Evolutionary conservation across 352 stramenopile species (phyloP).

Genomic region (Globisporangium nagaii): DNA sequence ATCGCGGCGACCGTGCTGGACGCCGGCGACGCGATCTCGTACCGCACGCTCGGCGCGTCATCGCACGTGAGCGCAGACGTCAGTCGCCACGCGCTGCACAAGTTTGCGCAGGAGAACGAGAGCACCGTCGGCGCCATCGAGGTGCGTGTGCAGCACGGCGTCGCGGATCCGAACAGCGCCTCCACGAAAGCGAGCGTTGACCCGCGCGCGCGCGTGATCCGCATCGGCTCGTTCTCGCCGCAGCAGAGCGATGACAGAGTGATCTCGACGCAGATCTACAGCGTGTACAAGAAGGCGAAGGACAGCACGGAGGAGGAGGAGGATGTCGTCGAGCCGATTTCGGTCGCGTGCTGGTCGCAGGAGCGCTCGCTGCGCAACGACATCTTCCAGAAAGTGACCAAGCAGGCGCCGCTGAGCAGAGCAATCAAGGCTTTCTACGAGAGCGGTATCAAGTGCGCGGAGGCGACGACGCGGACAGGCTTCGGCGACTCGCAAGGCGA

Average conservation of each 20-base stretch:
- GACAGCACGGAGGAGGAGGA: slow-evolving; percentile 4
- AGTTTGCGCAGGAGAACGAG: slow-evolving; percentile 29
- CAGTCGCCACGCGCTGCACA: slow-evolving; percentile 32
- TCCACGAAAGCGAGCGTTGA: slow-evolving; percentile 11
- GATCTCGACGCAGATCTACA: slow-evolving; percentile 46
- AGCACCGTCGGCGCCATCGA: slow-evolving; percentile 33
- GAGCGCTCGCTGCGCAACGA: slow-evolving; percentile 59
- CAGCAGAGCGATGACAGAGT: slow-evolving; percentile 5
- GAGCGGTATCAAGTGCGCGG: slow-evolving; percentile 38
- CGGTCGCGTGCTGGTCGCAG: slow-evolving; percentile 45
- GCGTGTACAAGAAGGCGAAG: slow-evolving; percentile 44
- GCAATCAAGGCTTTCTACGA: slow-evolving; percentile 46
- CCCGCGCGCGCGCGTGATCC: slow-evolving; percentile 43
- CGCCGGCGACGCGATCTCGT: slow-evolving; percentile 43
- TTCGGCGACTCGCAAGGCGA: slow-evolving; percentile 47
- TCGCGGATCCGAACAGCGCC: neutral
- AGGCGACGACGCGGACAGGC: slow-evolving; percentile 52
- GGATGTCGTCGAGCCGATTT: slow-evolving; percentile 17
- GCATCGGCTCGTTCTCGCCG: slow-evolving; percentile 12
- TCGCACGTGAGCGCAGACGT: slow-evolving; percentile 17
- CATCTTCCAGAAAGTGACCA: slow-evolving; percentile 31
- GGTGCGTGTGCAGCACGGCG: slow-evolving; percentile 30
- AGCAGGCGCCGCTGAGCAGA: slow-evolving; percentile 31
- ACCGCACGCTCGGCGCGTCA: slow-evolving; percentile 38
- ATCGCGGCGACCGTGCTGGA: slow-evolving; percentile 54